phyloP scores from a whole-genome alignment of 352 stramenopile genomes.

The Phytopythium mirpurense region DNA sequence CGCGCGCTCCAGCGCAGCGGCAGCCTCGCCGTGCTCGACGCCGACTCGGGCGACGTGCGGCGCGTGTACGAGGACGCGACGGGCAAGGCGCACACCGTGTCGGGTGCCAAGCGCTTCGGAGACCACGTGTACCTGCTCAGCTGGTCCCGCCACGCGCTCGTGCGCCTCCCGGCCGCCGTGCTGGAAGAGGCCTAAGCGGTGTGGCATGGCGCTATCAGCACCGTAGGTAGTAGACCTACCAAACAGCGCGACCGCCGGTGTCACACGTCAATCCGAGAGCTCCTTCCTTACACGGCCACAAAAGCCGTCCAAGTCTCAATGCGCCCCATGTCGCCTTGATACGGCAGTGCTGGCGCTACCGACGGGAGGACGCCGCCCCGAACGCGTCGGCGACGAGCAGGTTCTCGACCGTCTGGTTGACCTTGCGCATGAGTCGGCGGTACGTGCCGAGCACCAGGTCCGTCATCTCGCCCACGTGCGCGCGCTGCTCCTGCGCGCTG shows the following conservation, averaged over 20 bases:
- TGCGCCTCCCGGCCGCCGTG: conserved; percentile 34
- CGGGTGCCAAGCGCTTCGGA: conserved; percentile 31
- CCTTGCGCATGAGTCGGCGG: conserved; percentile 27
- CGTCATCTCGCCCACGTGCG: conserved; percentile 41
- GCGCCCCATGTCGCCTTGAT: too few species aligned
- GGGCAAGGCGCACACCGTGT: conserved; percentile 32
- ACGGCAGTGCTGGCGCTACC: too few species aligned
- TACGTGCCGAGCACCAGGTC: conserved; percentile 45
- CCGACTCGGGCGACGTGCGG: conserved; percentile 33
- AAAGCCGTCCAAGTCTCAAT: too few species aligned
- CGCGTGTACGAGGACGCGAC: conserved; percentile 43
- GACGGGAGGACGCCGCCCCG: too few species aligned
- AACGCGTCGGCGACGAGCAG: conserved; percentile 22
- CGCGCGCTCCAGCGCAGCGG: conserved; percentile 26
- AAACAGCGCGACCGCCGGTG: too few species aligned
- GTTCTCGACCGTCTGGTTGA: conserved; percentile 36
- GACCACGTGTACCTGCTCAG: conserved; percentile 54
- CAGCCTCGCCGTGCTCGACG: conserved; percentile 40
- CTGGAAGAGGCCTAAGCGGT: conserved; percentile 16
- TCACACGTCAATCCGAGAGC: too few species aligned
- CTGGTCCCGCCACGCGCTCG: conserved; percentile 34
- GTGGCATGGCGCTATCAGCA: background rate
- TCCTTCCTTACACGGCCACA: too few species aligned
- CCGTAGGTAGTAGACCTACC: too few species aligned
- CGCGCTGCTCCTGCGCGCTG: conserved; percentile 9